Conservation (phyloP, 75 land plant genomes). For the Cupressus sempervirens region DNA sequence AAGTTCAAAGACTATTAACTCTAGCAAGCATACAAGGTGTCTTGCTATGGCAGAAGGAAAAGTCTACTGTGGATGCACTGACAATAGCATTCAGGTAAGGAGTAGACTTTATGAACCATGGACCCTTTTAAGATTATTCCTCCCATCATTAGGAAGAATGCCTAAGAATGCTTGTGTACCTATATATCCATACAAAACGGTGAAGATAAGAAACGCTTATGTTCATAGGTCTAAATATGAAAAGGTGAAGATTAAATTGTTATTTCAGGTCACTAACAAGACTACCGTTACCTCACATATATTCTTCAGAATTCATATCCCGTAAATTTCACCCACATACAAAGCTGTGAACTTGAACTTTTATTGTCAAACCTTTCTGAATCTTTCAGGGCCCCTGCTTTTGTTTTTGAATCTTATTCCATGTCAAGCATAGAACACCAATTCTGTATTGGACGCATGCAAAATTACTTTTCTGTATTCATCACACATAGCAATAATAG, state of each 20-base stretch:
- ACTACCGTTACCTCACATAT: not conserved
- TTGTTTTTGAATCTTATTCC: not conserved
- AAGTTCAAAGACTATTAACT: slow-evolving; percentile 29
- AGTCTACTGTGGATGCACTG: slow-evolving; percentile 62
- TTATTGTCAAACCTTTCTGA: not conserved
- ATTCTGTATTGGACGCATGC: not conserved
- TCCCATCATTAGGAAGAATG: not conserved
- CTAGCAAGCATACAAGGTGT: slow-evolving; percentile 46
- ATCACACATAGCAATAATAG: too few relatives aligned
- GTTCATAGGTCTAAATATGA: not conserved
- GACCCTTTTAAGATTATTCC: not conserved
- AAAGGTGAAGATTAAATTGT: not conserved
- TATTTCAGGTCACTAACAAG: not conserved
- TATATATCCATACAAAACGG: not conserved
- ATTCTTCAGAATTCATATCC: not conserved
- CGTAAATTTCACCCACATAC: not conserved
- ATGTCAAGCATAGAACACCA: not conserved
- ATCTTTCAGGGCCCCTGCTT: not conserved
- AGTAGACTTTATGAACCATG: not conserved
- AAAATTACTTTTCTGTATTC: not conserved
- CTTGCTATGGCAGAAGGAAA: slow-evolving; percentile 26
- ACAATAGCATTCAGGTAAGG: slow-evolving; percentile 52
- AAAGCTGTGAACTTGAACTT: not conserved
- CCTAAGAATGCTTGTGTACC: not conserved
- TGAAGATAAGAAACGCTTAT: not conserved